Evolutionary conservation across 441 rosid genomes (phyloP).

Genomic region (Gossypium aridum): DNA sequence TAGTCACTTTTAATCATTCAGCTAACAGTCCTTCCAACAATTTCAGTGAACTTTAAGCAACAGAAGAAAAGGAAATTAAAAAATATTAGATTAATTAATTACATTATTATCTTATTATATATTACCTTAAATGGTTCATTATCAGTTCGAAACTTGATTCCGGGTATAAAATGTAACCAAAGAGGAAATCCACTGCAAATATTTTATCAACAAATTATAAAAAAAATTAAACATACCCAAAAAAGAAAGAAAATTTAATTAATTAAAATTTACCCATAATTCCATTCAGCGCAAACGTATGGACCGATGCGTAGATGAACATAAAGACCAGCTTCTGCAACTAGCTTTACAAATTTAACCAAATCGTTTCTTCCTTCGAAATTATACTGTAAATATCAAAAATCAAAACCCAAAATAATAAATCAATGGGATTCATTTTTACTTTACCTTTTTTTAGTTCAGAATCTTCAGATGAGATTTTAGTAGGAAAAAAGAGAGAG

Average conservation of each 20-base stretch:
- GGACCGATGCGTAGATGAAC: constrained; percentile 77
- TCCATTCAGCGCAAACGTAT: constrained; percentile 77
- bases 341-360: constrained; percentile 62
- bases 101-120: not conserved
- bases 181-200: constrained; percentile 61
- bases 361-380: constrained; percentile 68
- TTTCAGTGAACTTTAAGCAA: not conserved
- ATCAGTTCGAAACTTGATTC: constrained; percentile 58
- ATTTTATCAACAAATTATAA: not conserved
- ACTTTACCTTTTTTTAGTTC: not conserved
- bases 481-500: constrained; percentile 13
- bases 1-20: not conserved
- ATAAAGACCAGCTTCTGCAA: constrained; percentile 56
- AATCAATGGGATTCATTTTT: not conserved
- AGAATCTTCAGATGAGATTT: not conserved
- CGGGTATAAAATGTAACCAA: constrained; percentile 64
- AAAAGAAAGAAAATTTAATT: not conserved
- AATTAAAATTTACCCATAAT: constrained; percentile 44
- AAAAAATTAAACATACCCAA: not conserved
- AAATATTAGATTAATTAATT: no score
- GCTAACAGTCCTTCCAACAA: constrained; percentile 1
- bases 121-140: constrained; percentile 63
- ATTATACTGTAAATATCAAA: constrained; percentile 35
- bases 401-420: not conserved
- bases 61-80: not conserved